These are phyloP conservation scores for Xylariales sp. DNA, from an alignment of 2,329 filamentous ascomycete genomes.

Conservation along the genomic window DNA sequence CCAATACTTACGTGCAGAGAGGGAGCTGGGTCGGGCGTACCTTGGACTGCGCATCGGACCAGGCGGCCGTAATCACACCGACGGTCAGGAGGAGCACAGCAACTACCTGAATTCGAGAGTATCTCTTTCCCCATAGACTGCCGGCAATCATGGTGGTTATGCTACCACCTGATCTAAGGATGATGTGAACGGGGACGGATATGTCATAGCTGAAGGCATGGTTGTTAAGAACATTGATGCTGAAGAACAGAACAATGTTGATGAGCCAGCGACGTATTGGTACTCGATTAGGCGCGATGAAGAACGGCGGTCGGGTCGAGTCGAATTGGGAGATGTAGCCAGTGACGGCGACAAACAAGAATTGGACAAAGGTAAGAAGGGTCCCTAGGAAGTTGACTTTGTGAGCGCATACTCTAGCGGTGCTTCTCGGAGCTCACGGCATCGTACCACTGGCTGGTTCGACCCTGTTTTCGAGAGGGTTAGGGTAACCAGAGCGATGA, in stretches of 20 bases:
- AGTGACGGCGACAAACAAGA: constrained; percentile 73
- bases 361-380: constrained; percentile 85
- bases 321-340: constrained; percentile 76
- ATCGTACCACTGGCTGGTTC: constrained; percentile 74
- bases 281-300: constrained; percentile 71
- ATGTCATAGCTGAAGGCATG: constrained; percentile 97
- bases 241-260: constrained; percentile 87
- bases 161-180: constrained; percentile 88
- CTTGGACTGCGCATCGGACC: constrained; percentile 84
- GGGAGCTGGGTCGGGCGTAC: too few relatives aligned
- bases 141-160: constrained; percentile 95
- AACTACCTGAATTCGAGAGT: constrained; percentile 72
- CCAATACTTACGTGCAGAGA: too few relatives aligned
- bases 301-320: constrained; percentile 60
- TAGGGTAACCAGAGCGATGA: too few relatives aligned
- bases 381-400: constrained; percentile 57
- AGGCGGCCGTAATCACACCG: constrained; percentile 82
- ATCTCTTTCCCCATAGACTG: constrained; percentile 78
- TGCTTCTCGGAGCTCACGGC: constrained; percentile 9
- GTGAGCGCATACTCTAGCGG: constrained; percentile 4
- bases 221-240: constrained; percentile 94
- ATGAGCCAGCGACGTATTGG: constrained; percentile 80
- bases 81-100: constrained; percentile 79
- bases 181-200: constrained; percentile 94
- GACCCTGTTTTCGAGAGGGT: constrained; percentile 54